These are phyloP conservation scores for Penicillium ochrochloron DNA, from an alignment of 495 filamentous ascomycete genomes.

Conservation along the genomic window DNA sequence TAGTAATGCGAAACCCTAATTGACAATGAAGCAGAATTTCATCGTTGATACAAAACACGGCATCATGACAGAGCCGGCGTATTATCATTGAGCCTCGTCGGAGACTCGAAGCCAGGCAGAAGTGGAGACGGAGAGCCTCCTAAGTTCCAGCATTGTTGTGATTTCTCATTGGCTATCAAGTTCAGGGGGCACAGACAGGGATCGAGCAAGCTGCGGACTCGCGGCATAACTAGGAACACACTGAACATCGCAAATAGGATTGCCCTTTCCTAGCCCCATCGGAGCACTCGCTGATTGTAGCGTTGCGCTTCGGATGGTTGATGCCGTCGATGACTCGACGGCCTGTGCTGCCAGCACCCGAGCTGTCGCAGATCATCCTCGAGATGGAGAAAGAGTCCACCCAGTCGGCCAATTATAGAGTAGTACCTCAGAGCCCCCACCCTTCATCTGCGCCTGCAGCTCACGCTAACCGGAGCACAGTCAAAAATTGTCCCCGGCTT, in stretches of 20 bases:
- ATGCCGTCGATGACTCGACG: neutral
- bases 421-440: neutral
- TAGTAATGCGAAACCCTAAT: neutral
- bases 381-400: neutral
- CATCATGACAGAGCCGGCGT: neutral
- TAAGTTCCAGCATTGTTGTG: neutral
- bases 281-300: slow-evolving; percentile 10
- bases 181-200: neutral
- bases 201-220: neutral
- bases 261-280: neutral
- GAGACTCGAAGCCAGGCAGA: neutral
- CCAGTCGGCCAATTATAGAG: neutral
- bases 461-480: slow-evolving; percentile 13
- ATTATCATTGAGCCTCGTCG: neutral
- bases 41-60: neutral
- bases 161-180: neutral
- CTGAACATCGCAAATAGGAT: neutral
- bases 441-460: slow-evolving; percentile 1
- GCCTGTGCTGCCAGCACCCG: slow-evolving; percentile 7
- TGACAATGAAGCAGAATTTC: neutral
- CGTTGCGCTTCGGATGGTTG: neutral
- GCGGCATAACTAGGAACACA: neutral
- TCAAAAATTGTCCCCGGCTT: slow-evolving; percentile 1
- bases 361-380: slow-evolving; percentile 15
- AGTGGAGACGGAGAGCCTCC: neutral